Base-by-base conservation (phyloP, 164 flowering plant species). In the Vitis rotundifolia region DNA sequence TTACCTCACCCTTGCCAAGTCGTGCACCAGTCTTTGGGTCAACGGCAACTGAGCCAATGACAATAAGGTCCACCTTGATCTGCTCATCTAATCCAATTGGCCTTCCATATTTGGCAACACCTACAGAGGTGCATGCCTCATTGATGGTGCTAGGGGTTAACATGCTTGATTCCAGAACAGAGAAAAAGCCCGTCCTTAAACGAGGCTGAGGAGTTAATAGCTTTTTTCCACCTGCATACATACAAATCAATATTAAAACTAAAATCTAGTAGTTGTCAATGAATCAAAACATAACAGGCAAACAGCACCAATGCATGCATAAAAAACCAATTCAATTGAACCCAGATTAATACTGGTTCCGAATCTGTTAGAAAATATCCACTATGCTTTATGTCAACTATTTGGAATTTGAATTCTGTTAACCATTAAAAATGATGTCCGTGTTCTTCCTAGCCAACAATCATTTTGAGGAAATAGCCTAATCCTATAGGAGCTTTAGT, bases 1-100 rank as follows among this genome's bases (percentile, higher is more conserved):
- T 79, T 86, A 92, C 97, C 98, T 92, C 98, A 68, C 96, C 98
- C 89, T 92, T 92, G 71, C 96, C 96, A 74, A 91, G 96, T 66
- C 98, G 85, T 61, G 96, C 98, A 26, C 98, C 98, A 0, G 98
- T 91, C 63, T 66, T 88, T 60, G 96, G 94, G 69, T 92, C 89
- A 55, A 92, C 94, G 62, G 98, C 96, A 71, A 93, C 96, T 19
- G 96, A 93, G 51, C 98, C 96, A 62, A 93, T 85, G 44, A 93
- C 88, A 58, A 93, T 87, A 14, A 93, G 69, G 78, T 91, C 96
- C 62, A 93, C 96, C 72, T 91, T 91, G 52, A 93, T 77, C 64
- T 87, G 89, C 67, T 88, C 94, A 72, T 89, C 91, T 61, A 93
- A 75, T 58, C 91, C 87, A 76, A 93, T 89, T 12, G 96, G 85